Conservation (phyloP, 1,284 basidiomycete species). For the Naganishia liquefaciens region DNA sequence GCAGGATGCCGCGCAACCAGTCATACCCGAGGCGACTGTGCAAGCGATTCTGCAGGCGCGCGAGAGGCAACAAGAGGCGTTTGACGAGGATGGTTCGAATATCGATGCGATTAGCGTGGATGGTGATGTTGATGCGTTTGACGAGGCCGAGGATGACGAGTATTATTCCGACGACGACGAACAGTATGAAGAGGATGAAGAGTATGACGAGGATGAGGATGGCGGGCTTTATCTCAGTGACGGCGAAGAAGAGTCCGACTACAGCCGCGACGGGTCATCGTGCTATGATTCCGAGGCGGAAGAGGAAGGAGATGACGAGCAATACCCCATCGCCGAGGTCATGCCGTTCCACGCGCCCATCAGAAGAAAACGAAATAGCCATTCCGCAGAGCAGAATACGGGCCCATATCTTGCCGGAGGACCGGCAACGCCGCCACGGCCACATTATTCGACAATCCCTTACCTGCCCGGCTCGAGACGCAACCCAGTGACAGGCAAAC, state of each 20-base stretch:
- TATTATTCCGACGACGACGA: conserved; percentile 24
- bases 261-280: conserved; percentile 4
- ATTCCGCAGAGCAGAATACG: neutral
- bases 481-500: conserved; percentile 17
- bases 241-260: conserved; percentile 16
- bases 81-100: conserved; percentile 22
- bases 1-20: neutral
- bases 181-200: conserved; percentile 19
- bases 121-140: conserved; percentile 20
- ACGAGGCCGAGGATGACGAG: conserved; percentile 22
- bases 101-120: conserved; percentile 20
- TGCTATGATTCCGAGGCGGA: conserved; percentile 21
- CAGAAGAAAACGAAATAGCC: conserved; percentile 4
- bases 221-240: conserved; percentile 8
- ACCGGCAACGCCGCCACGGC: neutral
- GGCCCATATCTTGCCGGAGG: no score
- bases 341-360: conserved; percentile 12
- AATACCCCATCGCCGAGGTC: conserved; percentile 10
- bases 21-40: conserved; percentile 1
- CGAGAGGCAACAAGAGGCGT: conserved; percentile 6
- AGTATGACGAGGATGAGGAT: conserved; percentile 29
- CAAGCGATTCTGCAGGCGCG: conserved; percentile 13
- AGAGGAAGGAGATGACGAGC: conserved; percentile 21
- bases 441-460: conserved; percentile 12
- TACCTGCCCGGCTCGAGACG: conserved; percentile 9